Percentiles rank a stretch among this genome's conserved stretches.
These are phyloP conservation scores for Podospora conica DNA, from an alignment of 495 filamentous ascomycete genomes.

Conservation along the genomic window DNA sequence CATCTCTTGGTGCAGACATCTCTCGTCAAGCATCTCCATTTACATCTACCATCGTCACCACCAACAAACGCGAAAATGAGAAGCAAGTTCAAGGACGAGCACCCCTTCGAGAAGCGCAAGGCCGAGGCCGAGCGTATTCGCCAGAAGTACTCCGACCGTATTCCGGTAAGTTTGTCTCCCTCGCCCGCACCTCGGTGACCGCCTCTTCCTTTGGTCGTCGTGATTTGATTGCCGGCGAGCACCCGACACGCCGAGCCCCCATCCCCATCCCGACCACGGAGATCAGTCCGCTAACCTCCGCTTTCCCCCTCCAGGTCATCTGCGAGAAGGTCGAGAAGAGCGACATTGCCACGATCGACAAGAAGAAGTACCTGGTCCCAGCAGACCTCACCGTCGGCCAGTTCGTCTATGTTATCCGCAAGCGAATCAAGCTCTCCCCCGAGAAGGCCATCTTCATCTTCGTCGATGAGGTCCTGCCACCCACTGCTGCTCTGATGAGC, in stretches of 20 bases:
- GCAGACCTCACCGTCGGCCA: slow-evolving; percentile 97
- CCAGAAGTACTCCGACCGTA: slow-evolving; percentile 97
- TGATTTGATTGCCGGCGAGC: background rate
- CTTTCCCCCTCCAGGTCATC: slow-evolving; percentile 65
- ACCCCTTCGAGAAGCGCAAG: slow-evolving; percentile 99
- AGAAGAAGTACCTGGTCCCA: slow-evolving; percentile 99
- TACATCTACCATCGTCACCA: slow-evolving; percentile 1
- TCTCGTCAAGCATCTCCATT: background rate
- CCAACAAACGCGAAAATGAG: slow-evolving; percentile 60
- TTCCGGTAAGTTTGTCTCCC: slow-evolving; percentile 67
- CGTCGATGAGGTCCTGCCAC: slow-evolving; percentile 96
- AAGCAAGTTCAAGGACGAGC: slow-evolving; percentile 99
- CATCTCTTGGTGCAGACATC: background rate
- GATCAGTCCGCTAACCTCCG: slow-evolving; percentile 4
- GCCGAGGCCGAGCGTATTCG: slow-evolving; percentile 98
- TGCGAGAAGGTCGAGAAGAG: slow-evolving; percentile 99
- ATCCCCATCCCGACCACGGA: background rate
- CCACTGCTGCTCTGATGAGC: slow-evolving; percentile 97
- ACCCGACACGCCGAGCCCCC: background rate
- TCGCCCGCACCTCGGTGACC: background rate
- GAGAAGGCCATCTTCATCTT: slow-evolving; percentile 99
- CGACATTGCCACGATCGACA: slow-evolving; percentile 99
- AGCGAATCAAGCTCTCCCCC: slow-evolving; percentile 98
- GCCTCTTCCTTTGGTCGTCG: slow-evolving; percentile 14
- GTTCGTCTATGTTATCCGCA: slow-evolving; percentile 99